These are phyloP conservation scores for Periconia digitata DNA, from an alignment of 2,329 filamentous ascomycete genomes.

Conservation along the genomic window DNA sequence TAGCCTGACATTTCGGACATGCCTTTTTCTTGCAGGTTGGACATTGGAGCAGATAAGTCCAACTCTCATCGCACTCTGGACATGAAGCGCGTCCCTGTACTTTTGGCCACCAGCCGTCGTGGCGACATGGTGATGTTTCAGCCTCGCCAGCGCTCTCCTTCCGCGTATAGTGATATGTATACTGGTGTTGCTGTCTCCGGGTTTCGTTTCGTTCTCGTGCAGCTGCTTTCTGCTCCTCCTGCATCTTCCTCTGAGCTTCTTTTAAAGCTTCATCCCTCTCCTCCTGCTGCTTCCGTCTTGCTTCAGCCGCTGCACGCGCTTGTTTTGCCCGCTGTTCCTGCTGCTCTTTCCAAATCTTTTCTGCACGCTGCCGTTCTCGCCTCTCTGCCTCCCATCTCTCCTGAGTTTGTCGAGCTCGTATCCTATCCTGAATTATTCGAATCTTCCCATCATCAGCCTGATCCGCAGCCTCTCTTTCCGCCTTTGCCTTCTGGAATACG, in stretches of 20 bases:
- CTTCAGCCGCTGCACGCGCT: neutral
- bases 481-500: slow-evolving; percentile 9
- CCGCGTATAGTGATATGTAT: too few relatives aligned
- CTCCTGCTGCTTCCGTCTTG: neutral
- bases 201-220: neutral
- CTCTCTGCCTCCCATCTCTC: slow-evolving; percentile 49
- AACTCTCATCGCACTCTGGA: slow-evolving; percentile 14
- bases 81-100: slow-evolving; percentile 15
- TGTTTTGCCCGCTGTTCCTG: neutral
- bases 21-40: slow-evolving; percentile 15
- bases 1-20: slow-evolving; percentile 18
- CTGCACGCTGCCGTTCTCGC: neutral
- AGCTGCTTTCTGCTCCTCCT: neutral
- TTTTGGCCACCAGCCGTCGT: slow-evolving; percentile 20
- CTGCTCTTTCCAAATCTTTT: neutral
- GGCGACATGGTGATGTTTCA: slow-evolving; percentile 8
- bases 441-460: slow-evolving; percentile 18
- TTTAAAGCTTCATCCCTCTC: too few relatives aligned
- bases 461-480: slow-evolving; percentile 18
- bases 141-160: neutral
- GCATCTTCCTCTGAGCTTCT: too few relatives aligned
- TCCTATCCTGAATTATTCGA: slow-evolving; percentile 2
- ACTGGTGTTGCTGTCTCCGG: neutral
- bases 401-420: neutral
- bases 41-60: slow-evolving; percentile 13